These are phyloP conservation scores for Fusarium praegraminearum DNA, from an alignment of 2,329 filamentous ascomycete genomes.

Conservation along the genomic window DNA sequence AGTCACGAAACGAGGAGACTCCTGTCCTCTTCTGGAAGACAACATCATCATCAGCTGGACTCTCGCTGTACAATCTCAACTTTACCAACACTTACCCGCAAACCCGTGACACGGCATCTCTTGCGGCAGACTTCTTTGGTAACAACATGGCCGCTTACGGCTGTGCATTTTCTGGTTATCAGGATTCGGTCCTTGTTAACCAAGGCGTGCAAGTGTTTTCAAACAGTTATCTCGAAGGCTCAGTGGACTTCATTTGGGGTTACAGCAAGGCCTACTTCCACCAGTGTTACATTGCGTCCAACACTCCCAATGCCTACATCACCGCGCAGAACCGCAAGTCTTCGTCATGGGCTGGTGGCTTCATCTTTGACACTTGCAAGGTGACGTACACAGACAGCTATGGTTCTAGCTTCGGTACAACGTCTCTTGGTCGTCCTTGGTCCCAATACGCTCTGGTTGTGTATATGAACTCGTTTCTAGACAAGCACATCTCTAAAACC, in stretches of 20 bases:
- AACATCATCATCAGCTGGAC: constrained; percentile 56
- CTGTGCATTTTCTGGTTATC: constrained; percentile 59
- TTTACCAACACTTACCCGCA: constrained; percentile 61
- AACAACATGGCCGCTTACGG: constrained; percentile 54
- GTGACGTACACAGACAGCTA: constrained; percentile 47
- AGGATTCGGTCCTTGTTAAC: constrained; percentile 63
- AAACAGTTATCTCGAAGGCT: constrained; percentile 52
- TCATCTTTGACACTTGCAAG: constrained; percentile 50
- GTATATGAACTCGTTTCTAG: constrained; percentile 62
- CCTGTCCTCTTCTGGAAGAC: constrained; percentile 60
- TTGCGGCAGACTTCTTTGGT: constrained; percentile 53
- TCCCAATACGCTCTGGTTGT: constrained; percentile 59
- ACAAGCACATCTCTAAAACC: constrained; percentile 45
- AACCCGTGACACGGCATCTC: constrained; percentile 57
- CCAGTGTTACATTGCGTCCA: constrained; percentile 54
- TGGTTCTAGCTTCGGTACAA: constrained; percentile 50
- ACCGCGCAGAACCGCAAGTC: constrained; percentile 50
- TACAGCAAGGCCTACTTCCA: constrained; percentile 54
- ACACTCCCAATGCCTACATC: constrained; percentile 50
- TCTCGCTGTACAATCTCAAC: constrained; percentile 72
- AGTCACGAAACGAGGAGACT: constrained; percentile 56
- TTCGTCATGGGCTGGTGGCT: constrained; percentile 49
- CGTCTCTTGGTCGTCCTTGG: constrained; percentile 62
- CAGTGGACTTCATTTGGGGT: constrained; percentile 46
- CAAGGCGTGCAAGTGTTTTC: constrained; percentile 61